Base-by-base conservation (phyloP, 208 protist species). In the Blechomonas ayalai region DNA sequence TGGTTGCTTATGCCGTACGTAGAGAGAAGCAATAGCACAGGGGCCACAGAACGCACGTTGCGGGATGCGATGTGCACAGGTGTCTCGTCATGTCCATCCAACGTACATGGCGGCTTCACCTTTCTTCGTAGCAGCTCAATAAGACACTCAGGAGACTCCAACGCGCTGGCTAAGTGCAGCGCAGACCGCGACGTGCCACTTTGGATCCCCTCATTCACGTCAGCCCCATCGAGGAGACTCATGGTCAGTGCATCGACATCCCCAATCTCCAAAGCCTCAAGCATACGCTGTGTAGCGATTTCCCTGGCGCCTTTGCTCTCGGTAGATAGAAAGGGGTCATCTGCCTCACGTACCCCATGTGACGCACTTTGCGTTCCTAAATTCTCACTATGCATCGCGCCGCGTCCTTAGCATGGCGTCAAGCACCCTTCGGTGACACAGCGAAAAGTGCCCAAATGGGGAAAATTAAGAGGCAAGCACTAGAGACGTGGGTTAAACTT, bases 131-230 rank as follows among this genome's bases (percentile, higher is more conserved):
- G 40, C 1, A 85, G 47, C 27, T 71, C 64, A 16, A 73, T 41
- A n/a, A 90, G 51, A 26, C 62, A 80, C 1, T 61, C 64, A 0
- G 67, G 52, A 10, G 41, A 45, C 4, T 24, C 16, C 0, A 56
- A 33, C 1, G 54, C 44, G 0, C 64, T 54, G 1, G 73, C 76
- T 7, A 68, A 49, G 43, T 90, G 81, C 43, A 90, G 48, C n/a
- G 55, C 32, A 2, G 67, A 73, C 18, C 41, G 39, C 10, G 52
- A 22, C 0, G n/a, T 12, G 9, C 46, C 33, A 3, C 34, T 31
- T 2, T 19, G 15, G 15, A 31, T 49, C 0, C 45, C 16, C 16
- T 22, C 39, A 42, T 72, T 48, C 20, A 61, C 33, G 35, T 62
- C 29, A 7, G 62, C 57, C n/a, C 62, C 66, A 2, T 9, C 9